Evolutionary conservation across 306 rosid genomes (phyloP), one percentile per base, ranked within the genome.

Genomic region (Cercis canadensis): DNA sequence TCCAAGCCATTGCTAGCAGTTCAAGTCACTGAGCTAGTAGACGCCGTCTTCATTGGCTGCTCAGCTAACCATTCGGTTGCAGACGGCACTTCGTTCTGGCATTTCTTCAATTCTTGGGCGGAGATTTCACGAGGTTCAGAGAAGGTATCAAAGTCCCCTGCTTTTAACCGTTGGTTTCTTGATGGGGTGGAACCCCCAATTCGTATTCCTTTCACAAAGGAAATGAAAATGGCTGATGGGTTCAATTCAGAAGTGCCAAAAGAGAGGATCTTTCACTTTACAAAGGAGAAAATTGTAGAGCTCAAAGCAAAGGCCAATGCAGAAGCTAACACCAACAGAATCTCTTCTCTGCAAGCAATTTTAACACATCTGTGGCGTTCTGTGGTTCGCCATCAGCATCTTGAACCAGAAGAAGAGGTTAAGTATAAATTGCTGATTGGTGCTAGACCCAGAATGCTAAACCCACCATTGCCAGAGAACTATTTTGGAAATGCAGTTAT

Each of bases 261-360:
- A 2, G 65, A 69, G 34, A 33, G 73, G 37, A 2, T 78, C 8
- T 72, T 85, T 36, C 76, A 74, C 11, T 79, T 85, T 49, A 24
- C 79, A 0, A 76, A 70, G 33, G 65, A 62, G 50, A 77, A 47
- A 18, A 72, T 86, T 0, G 69, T 70, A 1, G 13, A 74, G 32
- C 75, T 86, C 8, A 86, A 82, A 67, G 62, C 60, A 2, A 82
- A 67, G 75, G 84, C 80, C 11, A 86, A 86, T 2, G 29, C 67
- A 5, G 82, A 74, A 24, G 76, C 36, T 5, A n/a, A 21, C n/a
- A 67, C 55, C 0, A 11, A 37, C 19, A 70, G 61, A 9, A 76
- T 85, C 59, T 85, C 89, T 4, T 85, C 89, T 4, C 71, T 82
- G 19, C 90, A 86, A 69, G 77, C 85, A 16, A 44, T 83, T 29